Evolutionary conservation across 177 flowering plant genomes (phyloP), one percentile per base, ranked within the genome.

Genomic region (Vitis hybrid): DNA sequence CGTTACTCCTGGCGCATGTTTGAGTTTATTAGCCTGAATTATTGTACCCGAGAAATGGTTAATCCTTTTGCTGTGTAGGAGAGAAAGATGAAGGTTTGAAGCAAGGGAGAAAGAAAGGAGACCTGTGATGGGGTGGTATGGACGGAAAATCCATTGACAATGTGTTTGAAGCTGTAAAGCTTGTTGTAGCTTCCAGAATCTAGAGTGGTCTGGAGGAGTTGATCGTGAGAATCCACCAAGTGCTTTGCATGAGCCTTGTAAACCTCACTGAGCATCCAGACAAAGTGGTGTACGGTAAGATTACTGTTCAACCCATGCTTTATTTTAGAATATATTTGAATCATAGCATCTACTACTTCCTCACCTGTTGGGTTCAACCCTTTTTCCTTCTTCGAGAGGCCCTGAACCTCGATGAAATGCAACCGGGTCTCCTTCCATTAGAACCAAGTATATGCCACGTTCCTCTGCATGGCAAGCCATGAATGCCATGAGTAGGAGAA

Each of bases 161-260:
- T 70, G 76, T 95, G 90, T 58, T 78, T 87, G 85, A 87, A 95
- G 91, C 99, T 95, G 72, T 89, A 84, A n/a, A 95, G 87, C 82
- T 90, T 91, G 67, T 61, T 71, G 79, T 88, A 95, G 78, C 83
- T 81, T 24, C 89, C 92, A 3, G 30, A 64, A 35, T 88, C 84
- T 11, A 95, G 80, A 30, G 80, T 81, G 76, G 70, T 85, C 30
- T 74, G 75, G 1, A 95, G 86, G 77, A 95, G 77, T 60, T 78
- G 78, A 75, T 90, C 87, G 67, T 95, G 99, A 56, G 86, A 81
- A 4, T 81, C 71, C 56, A 74, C 84, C 78, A 93, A 66, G 35
- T 69, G 52, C 71, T 82, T 79, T 72, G 87, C 95, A 82, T 88
- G 87, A 68, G 72, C 85, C 74, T 61, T 76, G 24, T 72, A 78